Evolutionary conservation across 768 basidiomycete species (phyloP), one percentile per base, ranked within the genome.

Genomic region (Hypholoma fasciculare): DNA sequence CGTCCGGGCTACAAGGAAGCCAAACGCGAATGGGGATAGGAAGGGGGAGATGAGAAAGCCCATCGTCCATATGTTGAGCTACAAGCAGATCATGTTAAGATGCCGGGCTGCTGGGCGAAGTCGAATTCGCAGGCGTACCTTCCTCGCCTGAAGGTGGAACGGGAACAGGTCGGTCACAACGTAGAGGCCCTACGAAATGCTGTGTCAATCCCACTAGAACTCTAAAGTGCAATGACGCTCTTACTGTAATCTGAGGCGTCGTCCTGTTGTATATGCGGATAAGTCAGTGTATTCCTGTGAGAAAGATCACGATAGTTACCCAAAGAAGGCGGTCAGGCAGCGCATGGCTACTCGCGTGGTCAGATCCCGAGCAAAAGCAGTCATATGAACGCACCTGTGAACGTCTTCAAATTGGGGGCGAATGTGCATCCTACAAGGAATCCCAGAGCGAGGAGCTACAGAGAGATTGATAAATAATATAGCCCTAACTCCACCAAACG

Each of bases 41-140:
- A 85, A 85, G 9, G 83, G 85, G 13, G 85, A 85, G 26, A 87
- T 68, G 64, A 89, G 80, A 72, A 89, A 87, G 1, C 86, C 88
- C 80, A 89, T 84, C 3, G 87, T 88, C 88, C 87, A 88, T 50
- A 85, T 70, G 61, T 86, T 87, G 37, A 89, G 76, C 85, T 87
- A 42, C 40, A 42, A 6, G 40, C 40, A 17, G 40, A 6, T 42
- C 40, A 17, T n/a, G 51, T 40, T 19, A 4, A 49, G 9, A 4
- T 34, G 30, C 30, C 30, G 30, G 30, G 6, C 30, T 9, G 30
- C 30, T 7, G 30, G 1, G 9, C 30, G 30, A 3, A 9, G 9
- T 34, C 30, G 30, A 34, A 9, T 7, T 2, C 9, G 30, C 30
- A 4, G 26, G 62, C 71, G 54, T 42, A 84, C 82, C 81, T 84